phyloP scores from a whole-genome alignment of 163 green algal species.

The Scenedesmus sp. region DNA sequence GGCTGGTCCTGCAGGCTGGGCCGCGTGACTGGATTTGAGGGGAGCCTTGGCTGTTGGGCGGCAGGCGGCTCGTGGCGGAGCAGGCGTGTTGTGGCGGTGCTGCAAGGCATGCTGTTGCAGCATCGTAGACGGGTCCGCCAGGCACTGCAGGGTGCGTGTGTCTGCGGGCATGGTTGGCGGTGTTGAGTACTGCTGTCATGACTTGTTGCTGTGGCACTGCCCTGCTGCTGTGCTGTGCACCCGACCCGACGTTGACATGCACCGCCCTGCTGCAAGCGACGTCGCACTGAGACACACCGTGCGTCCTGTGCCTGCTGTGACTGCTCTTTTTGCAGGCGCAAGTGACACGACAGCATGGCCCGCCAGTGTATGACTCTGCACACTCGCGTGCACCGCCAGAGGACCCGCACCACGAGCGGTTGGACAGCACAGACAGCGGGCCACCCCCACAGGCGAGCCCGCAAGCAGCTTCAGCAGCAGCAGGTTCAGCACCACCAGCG shows the following conservation, averaged over 20 bases:
- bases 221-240: neutral
- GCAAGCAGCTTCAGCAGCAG: neutral
- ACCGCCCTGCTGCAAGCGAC: neutral
- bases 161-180: too few species aligned
- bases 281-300: neutral
- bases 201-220: neutral
- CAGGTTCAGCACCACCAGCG: neutral
- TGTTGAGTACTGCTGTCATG: neutral
- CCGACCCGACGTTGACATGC: neutral
- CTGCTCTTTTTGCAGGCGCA: neutral
- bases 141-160: too few species aligned
- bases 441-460: neutral
- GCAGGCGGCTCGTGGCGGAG: neutral
- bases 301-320: neutral
- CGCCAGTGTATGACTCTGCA: slow-evolving; percentile 1
- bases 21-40: too few species aligned
- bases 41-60: too few species aligned
- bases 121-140: too few species aligned
- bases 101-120: neutral
- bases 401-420: neutral
- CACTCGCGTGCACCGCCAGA: neutral
- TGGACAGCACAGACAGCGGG: neutral
- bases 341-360: neutral
- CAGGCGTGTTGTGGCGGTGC: neutral
- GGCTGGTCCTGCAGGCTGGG: neutral